A percentile compares a stretch with the other conserved stretches of the same genome.
Conservation (phyloP, 495 filamentous ascomycete genomes). For the Tuber borchii region DNA sequence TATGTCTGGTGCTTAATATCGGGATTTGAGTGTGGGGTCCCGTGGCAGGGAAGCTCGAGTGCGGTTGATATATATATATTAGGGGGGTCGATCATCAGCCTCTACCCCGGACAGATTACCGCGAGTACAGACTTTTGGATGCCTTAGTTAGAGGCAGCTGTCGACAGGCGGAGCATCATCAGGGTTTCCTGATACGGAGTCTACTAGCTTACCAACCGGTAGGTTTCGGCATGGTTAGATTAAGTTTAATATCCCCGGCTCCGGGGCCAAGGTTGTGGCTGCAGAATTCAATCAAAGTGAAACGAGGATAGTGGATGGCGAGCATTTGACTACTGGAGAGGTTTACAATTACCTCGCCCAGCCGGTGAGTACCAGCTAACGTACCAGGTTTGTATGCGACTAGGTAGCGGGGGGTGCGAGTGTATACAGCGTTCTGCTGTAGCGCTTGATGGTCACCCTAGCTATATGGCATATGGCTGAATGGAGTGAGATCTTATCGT, state of each 20-base stretch:
- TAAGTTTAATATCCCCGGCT: neutral
- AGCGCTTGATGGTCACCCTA: neutral
- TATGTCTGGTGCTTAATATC: neutral
- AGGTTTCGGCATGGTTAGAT: neutral
- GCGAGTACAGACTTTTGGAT: neutral
- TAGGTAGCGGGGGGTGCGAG: neutral
- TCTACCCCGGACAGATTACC: neutral
- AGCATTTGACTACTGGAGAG: neutral
- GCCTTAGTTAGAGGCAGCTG: neutral
- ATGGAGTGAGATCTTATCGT: neutral
- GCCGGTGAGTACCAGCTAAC: neutral
- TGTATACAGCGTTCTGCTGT: neutral
- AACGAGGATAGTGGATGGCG: neutral
- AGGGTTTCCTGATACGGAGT: neutral
- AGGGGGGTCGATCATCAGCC: neutral
- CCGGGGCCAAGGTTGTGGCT: neutral
- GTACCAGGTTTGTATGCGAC: neutral
- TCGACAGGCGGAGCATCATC: neutral
- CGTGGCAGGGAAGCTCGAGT: neutral
- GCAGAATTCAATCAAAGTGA: neutral
- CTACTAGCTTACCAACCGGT: neutral
- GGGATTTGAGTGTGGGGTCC: neutral
- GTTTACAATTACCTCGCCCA: neutral
- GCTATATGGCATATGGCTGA: neutral
- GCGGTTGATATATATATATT: neutral